phyloP scores from a whole-genome alignment of 371 early-diverging fungal genomes.

The Rhizomucor pusillus region DNA sequence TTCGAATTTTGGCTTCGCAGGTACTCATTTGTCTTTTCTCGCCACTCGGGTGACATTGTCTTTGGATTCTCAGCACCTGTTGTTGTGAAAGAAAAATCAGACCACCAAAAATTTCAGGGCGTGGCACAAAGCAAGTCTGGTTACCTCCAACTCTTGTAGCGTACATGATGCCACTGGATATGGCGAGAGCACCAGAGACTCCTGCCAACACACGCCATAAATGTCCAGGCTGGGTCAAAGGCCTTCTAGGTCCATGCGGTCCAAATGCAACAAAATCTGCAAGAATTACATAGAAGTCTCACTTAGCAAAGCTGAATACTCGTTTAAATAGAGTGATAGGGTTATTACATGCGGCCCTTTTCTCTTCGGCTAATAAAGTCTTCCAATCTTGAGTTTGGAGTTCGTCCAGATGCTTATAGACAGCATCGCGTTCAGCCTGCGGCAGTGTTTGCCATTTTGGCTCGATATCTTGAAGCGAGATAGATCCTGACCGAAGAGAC shows the following conservation, averaged over 20 bases:
- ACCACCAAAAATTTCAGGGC: too few species aligned
- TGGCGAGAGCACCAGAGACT: conserved; percentile 57
- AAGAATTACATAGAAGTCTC: too few species aligned
- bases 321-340: neutral
- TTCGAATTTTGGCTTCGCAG: conserved; percentile 84
- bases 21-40: conserved; percentile 84
- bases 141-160: conserved; percentile 71
- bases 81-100: too few species aligned
- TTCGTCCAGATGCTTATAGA: conserved; percentile 53
- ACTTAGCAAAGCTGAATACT: neutral
- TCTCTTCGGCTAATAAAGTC: conserved; percentile 64
- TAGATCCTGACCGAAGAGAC: too few species aligned
- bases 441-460: too few species aligned
- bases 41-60: conserved; percentile 90
- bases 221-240: conserved; percentile 72
- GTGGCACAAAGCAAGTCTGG: conserved; percentile 12
- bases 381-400: conserved; percentile 95
- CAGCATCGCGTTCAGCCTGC: too few species aligned
- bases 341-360: conserved; percentile 88
- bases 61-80: conserved; percentile 64
- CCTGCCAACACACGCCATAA: conserved; percentile 72
- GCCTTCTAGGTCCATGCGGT: conserved; percentile 88
- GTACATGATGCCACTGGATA: conserved; percentile 63
- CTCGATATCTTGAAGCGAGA: too few species aligned
- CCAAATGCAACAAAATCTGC: conserved; percentile 92